phyloP scores from a whole-genome alignment of 805 yeast genomes.

The Starmerella riodocensis region DNA sequence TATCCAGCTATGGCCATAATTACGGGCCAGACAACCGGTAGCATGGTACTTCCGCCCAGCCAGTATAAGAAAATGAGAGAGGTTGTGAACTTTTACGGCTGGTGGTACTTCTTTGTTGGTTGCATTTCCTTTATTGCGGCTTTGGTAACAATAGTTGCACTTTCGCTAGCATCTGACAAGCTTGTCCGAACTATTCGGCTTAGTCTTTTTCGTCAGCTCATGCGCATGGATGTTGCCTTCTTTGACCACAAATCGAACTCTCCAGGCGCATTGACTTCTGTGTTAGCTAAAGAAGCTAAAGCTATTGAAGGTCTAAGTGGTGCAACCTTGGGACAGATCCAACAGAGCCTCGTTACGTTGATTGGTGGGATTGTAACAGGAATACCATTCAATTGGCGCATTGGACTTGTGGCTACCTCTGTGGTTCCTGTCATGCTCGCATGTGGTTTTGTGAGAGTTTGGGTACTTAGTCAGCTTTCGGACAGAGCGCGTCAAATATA shows the following conservation, averaged over 20 bases:
- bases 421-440: not conserved
- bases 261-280: not conserved
- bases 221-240: slow-evolving; percentile 1
- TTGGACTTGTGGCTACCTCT: not conserved
- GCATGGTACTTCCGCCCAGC: slow-evolving; percentile 1
- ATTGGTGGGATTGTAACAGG: not conserved
- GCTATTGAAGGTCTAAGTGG: not conserved
- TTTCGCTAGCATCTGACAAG: not conserved
- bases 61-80: not conserved
- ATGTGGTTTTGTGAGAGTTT: not conserved
- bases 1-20: slow-evolving; percentile 1
- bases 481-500: not conserved
- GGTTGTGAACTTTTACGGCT: not conserved
- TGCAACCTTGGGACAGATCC: not conserved
- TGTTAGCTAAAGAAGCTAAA: not conserved
- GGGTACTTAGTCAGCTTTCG: not conserved
- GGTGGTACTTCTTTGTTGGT: not conserved
- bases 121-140: not conserved
- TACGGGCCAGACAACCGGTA: not conserved
- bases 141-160: not conserved
- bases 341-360: not conserved
- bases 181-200: not conserved
- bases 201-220: not conserved
- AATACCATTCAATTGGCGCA: not conserved
- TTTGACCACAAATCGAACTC: not conserved